These are phyloP conservation scores for Fusarium udum DNA, from an alignment of 2,329 filamentous ascomycete species.

Conservation along the genomic window DNA sequence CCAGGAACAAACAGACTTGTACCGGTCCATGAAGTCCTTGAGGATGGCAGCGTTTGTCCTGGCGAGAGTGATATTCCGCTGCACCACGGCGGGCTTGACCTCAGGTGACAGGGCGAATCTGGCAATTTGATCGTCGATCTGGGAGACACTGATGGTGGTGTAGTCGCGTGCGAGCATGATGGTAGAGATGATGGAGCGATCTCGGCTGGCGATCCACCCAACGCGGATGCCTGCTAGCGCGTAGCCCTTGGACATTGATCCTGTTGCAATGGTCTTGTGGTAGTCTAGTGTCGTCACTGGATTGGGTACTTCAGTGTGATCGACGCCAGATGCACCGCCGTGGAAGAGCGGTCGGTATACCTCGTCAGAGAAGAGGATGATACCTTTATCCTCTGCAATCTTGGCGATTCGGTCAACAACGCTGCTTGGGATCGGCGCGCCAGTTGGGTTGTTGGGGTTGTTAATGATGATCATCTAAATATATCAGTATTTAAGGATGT, in stretches of 20 bases:
- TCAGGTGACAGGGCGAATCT: conserved; percentile 72
- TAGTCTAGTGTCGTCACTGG: conserved; percentile 75
- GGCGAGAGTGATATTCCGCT: conserved; percentile 69
- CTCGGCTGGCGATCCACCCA: conserved; percentile 81
- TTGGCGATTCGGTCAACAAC: conserved; percentile 69
- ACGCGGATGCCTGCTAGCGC: conserved; percentile 82
- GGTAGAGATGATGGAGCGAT: conserved; percentile 67
- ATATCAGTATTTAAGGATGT: accelerated
- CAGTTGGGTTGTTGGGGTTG: conserved; percentile 87
- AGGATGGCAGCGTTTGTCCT: conserved; percentile 73
- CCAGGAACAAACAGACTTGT: conserved; percentile 73
- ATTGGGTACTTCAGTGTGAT: conserved; percentile 65
- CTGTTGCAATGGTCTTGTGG: conserved; percentile 74
- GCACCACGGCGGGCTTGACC: conserved; percentile 54
- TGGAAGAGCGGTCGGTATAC: conserved; percentile 89
- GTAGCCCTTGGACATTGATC: conserved; percentile 88
- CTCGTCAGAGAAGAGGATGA: conserved; percentile 79
- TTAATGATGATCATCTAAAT: conserved; percentile 61
- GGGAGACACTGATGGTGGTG: conserved; percentile 85
- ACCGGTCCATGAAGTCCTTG: conserved; percentile 72
- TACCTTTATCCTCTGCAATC: conserved; percentile 68
- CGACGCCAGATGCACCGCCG: conserved; percentile 56
- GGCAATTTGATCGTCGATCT: conserved; percentile 81
- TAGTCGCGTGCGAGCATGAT: conserved; percentile 77
- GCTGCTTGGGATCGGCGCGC: conserved; percentile 70